These are phyloP conservation scores for Chaetomium tenue DNA, from an alignment of 495 filamentous ascomycete genomes.

Conservation along the genomic window DNA sequence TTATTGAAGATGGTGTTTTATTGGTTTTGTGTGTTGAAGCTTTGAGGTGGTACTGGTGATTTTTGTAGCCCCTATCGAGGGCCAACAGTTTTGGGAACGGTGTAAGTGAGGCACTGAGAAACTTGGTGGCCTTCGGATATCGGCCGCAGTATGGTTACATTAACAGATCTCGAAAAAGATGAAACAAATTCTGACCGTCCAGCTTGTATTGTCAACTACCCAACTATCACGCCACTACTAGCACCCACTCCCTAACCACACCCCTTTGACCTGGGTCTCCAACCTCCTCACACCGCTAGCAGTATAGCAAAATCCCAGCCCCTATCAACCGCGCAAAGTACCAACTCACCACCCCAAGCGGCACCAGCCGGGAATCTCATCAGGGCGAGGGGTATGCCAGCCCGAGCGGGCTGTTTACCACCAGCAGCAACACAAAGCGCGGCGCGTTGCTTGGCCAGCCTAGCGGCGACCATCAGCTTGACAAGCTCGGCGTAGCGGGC, in stretches of 20 bases:
- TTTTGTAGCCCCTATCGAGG: no score
- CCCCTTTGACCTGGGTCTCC: not conserved
- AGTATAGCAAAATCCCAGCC: not conserved
- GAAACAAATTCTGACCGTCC: no score
- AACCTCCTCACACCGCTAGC: not conserved
- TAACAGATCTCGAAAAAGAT: no score
- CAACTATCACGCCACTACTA: not conserved
- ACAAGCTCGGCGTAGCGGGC: not conserved
- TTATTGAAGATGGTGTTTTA: not conserved
- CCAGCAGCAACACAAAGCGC: not conserved
- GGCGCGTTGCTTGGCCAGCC: not conserved
- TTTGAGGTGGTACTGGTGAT: not conserved
- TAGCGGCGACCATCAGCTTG: not conserved
- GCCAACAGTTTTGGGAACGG: no score
- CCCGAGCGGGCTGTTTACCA: not conserved
- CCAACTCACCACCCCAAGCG: not conserved
- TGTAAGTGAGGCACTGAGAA: no score
- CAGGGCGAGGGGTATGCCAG: no score
- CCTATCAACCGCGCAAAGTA: not conserved
- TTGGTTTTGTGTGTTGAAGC: not conserved
- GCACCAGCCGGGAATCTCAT: not conserved
- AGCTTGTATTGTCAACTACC: not conserved
- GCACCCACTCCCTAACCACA: no score
- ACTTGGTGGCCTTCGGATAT: no score
- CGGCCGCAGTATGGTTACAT: no score